Evolutionary conservation across 2,329 filamentous ascomycete species (phyloP).

Genomic region (Fusarium veterinarium): DNA sequence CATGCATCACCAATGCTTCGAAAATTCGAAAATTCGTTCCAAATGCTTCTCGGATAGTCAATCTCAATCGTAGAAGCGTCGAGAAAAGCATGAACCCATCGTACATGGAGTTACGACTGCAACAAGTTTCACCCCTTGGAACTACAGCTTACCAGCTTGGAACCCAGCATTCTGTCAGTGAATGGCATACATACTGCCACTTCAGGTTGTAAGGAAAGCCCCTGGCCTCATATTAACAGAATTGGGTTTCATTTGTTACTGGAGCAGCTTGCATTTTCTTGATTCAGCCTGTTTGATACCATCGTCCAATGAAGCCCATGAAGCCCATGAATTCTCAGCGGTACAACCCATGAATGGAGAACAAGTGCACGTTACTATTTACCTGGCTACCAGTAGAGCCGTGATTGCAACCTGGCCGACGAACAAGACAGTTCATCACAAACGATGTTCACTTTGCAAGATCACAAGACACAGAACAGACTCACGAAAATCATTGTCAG

Average conservation of each 20-base stretch:
- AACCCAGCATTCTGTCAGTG: accelerated
- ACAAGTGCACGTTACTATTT: accelerated
- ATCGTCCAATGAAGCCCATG: background rate
- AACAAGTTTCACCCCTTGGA: background rate
- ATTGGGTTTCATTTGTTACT: background rate
- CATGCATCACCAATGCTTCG: accelerated
- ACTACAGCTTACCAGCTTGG: accelerated
- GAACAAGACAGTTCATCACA: background rate
- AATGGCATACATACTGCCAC: accelerated
- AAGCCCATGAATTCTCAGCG: too few relatives aligned
- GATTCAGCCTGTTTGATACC: accelerated
- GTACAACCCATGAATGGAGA: background rate
- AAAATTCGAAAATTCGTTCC: background rate
- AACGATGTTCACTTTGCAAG: background rate
- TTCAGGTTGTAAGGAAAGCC: accelerated
- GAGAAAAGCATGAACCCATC: too few relatives aligned
- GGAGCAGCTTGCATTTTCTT: background rate
- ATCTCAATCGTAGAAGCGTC: background rate
- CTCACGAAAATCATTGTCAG: background rate
- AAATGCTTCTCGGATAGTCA: accelerated
- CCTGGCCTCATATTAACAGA: too few relatives aligned
- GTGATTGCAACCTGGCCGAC: accelerated
- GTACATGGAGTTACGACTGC: background rate
- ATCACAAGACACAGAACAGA: too few relatives aligned
- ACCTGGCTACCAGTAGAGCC: too few relatives aligned